Base-by-base conservation (phyloP, 257 asterid species). In the Buddleja alternifolia region DNA sequence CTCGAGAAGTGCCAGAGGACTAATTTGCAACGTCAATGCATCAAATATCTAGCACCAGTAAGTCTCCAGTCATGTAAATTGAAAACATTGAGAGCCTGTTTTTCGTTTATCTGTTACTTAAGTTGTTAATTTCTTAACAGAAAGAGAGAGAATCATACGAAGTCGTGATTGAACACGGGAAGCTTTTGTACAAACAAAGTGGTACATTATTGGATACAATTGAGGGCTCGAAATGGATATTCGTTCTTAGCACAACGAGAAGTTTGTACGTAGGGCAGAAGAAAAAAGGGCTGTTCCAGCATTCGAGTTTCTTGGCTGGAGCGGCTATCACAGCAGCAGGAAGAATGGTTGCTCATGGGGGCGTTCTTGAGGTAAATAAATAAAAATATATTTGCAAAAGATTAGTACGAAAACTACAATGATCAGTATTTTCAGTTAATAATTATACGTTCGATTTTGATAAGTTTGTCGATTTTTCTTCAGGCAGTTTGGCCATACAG, bases 401-500 rank as follows among this genome's bases (percentile, higher is more conserved):
- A 58, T 12, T 7, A 14, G n/a, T 56, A 5, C 39, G 16, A 10
- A 10, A 10, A 16, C 0, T 32, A 14, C 8, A 16, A 16, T 58
- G 32, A 36, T 32, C 34, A 1, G 3, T 16, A 20, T 34, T 56
- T 29, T 10, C 42, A 58, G 39, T 11, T 1, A 60, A 40, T 15
- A 60, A 40, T 15, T 60, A 40, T 10, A 16, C 34, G 16, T 15
- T 0, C 12, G 32, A 20, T 0, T 51, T 19, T 67, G 66, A 59
- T 64, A 23, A 53, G 23, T 20, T 58, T 24, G 23, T 47, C 14
- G 36, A 59, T 34, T 36, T 20, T 50, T 29, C 17, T 61, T 21
- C 83, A 90, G 96, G 97, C 97, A 16, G 85, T 92, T 56, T 89
- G 97, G 97, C 97, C 97, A 21, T 92, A 92, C 60, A 92, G 97